A percentile compares a stretch with the other conserved stretches of the same genome.
Evolutionary conservation across 2,329 filamentous ascomycete species (phyloP).

Genomic region (Colletotrichum aenigma): DNA sequence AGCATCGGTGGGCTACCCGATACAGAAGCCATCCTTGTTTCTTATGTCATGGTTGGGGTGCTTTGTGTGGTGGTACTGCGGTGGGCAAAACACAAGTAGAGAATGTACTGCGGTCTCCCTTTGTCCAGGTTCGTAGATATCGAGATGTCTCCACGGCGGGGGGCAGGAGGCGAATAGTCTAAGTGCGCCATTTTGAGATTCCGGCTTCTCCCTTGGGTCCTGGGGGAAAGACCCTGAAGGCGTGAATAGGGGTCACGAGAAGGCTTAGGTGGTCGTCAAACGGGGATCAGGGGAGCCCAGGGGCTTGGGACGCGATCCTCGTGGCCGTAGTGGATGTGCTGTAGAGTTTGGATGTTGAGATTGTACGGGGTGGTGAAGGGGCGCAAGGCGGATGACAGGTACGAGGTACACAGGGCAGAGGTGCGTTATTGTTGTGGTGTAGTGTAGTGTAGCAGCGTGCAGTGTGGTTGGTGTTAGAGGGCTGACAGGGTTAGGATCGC

Average conservation of each 20-base stretch:
- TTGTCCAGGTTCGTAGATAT: background rate
- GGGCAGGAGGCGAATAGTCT: background rate
- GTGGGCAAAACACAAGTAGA: background rate
- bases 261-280: background rate
- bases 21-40: background rate
- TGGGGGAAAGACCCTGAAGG: background rate
- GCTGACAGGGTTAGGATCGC: background rate
- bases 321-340: background rate
- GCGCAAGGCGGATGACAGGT: background rate
- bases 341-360: background rate
- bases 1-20: background rate
- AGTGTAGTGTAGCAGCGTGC: background rate
- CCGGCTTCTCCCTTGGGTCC: conserved; percentile 1
- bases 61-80: background rate
- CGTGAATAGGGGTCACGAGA: conserved; percentile 8
- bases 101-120: background rate
- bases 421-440: background rate
- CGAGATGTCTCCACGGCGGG: background rate
- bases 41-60: background rate
- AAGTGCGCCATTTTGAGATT: conserved; percentile 8
- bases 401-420: background rate
- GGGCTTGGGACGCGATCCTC: background rate
- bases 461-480: background rate
- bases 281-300: background rate
- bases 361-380: background rate